Evolutionary conservation across 257 asterid genomes (phyloP).

Genomic region (Galeopsis tetrahit): DNA sequence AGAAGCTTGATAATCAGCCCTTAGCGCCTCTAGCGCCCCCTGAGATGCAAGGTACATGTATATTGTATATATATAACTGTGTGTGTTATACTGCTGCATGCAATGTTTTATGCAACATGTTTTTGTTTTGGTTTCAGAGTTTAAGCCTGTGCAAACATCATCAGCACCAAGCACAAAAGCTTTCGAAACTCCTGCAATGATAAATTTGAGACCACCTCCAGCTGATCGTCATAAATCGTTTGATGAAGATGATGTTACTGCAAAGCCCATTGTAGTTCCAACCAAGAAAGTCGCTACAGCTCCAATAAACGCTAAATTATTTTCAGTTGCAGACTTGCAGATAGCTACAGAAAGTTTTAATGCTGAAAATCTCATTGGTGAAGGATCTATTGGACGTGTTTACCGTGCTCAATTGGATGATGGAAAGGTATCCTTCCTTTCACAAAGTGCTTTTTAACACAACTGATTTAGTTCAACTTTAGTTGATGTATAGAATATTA

Average conservation of each 20-base stretch:
- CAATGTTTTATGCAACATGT: background rate
- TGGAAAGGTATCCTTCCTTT: slow-evolving; percentile 61
- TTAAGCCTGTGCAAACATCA: slow-evolving; percentile 59
- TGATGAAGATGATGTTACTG: slow-evolving; percentile 68
- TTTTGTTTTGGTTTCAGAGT: slow-evolving; percentile 48
- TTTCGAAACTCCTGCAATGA: slow-evolving; percentile 62
- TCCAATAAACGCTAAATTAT: slow-evolving; percentile 64
- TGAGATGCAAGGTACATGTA: slow-evolving; percentile 58
- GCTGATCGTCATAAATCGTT: slow-evolving; percentile 77
- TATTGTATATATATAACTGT: too few species aligned
- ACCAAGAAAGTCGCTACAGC: slow-evolving; percentile 63
- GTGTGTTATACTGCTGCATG: too few species aligned
- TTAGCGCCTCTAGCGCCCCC: slow-evolving; percentile 72
- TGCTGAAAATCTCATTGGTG: slow-evolving; percentile 80
- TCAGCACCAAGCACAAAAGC: slow-evolving; percentile 49
- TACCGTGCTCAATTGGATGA: slow-evolving; percentile 80
- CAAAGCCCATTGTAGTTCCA: slow-evolving; percentile 63
- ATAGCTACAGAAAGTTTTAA: slow-evolving; percentile 91
- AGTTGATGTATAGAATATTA: background rate
- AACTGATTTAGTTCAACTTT: background rate
- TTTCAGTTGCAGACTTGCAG: slow-evolving; percentile 88
- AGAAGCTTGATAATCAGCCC: slow-evolving; percentile 70
- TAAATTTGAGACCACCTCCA: slow-evolving; percentile 85
- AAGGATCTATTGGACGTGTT: slow-evolving; percentile 89
- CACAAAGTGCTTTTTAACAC: background rate